Base-by-base conservation (phyloP, 495 filamentous ascomycete species). In the Penicillium paradoxum region DNA sequence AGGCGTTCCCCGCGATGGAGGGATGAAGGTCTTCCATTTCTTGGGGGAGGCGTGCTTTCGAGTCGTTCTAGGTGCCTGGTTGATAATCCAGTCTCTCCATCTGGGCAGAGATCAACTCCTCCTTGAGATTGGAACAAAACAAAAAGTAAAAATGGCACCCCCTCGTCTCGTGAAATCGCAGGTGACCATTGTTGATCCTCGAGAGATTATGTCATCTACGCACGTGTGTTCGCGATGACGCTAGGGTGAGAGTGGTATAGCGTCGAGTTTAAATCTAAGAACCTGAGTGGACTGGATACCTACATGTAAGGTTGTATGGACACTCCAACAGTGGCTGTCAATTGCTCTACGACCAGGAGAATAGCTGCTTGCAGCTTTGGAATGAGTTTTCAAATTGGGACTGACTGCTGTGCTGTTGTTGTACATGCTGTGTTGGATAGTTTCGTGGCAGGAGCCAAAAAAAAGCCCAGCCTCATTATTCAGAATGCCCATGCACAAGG, bases 21-120 rank as follows among this genome's bases (percentile, higher is more conserved):
- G 61, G 55, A 22, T 64, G 56, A 37, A 68, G 56, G 49, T 41
- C 55, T 32, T 56, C 42, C 67, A 72, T 73, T 24, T 39, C 46
- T 55, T 39, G 21, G 42, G 33, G 18, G 8, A 17, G 10, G n/a
- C 29, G 27, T 4, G 45, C 45, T 32, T 41, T 30, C 3, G 5
- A 8, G 3, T 41, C 36, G 25, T 4, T 30, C 15, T n/a, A 29
- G 1, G 14, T 3, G 18, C 38, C 17, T 30, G 18, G 4, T 43
- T n/a, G 8, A 1, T 43, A n/a, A 13, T 19, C 1, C 4, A 33
- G 6, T 7, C 3, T 42, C 27, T 43, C 39, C 49, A 51, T 51
- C 13, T 33, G 29, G 13, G 11, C 22, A 19, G 34, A 29, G 2
- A 30, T 14, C 15, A 30, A 10, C 34, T 30, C 15, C 3, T 14